Evolutionary conservation across 1,139 yeast genomes (phyloP).

Genomic region (Yamadazyma sp.): DNA sequence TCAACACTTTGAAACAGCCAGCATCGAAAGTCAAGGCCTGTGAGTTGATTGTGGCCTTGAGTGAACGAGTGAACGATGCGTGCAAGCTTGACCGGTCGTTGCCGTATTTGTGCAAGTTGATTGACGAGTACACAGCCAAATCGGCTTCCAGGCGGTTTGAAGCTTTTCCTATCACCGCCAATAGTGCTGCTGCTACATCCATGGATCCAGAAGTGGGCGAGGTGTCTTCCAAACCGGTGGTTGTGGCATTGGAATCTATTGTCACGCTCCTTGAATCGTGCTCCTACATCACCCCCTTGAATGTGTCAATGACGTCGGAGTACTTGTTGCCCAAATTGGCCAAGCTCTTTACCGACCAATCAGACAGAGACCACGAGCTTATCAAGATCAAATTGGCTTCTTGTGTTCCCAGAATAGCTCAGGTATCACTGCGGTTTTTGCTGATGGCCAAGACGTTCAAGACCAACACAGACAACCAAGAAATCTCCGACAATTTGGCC

Average conservation of each 20-base stretch:
- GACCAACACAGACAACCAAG: slow-evolving; percentile 7
- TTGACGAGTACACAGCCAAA: slow-evolving; percentile 34
- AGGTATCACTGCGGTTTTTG: slow-evolving; percentile 61
- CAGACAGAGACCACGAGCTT: slow-evolving; percentile 22
- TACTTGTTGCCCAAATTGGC: slow-evolving; percentile 75
- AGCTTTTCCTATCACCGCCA: background rate
- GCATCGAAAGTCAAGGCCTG: slow-evolving; percentile 67
- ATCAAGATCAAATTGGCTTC: slow-evolving; percentile 70
- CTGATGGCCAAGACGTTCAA: slow-evolving; percentile 63
- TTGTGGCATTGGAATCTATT: slow-evolving; percentile 53
- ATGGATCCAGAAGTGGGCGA: background rate
- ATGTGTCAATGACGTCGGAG: slow-evolving; percentile 74
- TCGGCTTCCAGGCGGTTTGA: slow-evolving; percentile 2
- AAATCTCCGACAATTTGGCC: slow-evolving; percentile 11
- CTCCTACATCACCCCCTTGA: slow-evolving; percentile 70
- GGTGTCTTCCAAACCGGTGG: slow-evolving; percentile 50
- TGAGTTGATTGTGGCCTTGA: slow-evolving; percentile 71
- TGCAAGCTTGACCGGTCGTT: slow-evolving; percentile 81
- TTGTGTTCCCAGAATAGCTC: slow-evolving; percentile 69
- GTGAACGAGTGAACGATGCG: slow-evolving; percentile 78
- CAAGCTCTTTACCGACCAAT: slow-evolving; percentile 32
- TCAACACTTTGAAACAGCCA: slow-evolving; percentile 65
- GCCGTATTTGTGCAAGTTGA: slow-evolving; percentile 65
- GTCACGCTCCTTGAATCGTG: slow-evolving; percentile 67
- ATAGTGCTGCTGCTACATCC: background rate